Evolutionary conservation across 805 yeast species (phyloP), one percentile per base, ranked within the genome.

Genomic region (Helenozyma rhizophorensis): DNA sequence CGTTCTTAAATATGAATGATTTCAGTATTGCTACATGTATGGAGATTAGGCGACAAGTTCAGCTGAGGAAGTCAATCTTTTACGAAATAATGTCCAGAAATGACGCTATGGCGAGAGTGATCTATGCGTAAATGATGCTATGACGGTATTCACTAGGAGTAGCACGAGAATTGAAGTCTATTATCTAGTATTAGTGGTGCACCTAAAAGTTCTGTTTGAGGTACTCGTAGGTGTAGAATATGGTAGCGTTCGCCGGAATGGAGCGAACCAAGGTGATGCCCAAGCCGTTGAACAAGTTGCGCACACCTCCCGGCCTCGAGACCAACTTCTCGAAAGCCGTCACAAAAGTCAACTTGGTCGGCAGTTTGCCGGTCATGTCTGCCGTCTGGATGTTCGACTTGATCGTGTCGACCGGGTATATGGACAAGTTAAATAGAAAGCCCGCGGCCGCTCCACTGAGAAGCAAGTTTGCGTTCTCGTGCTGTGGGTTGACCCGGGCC

Each of bases 381-480:
- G 60, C 67, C 0, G 88, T 81, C 61, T 90, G 97, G 64, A 88
- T 80, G 32, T 83, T 76, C 3, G 90, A 80, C 60, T 90, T 90
- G 36, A 90, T 72, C 1, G 97, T 87, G 54, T 90, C 97, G 1
- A 87, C 83, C 0, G 97, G 97, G 58, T 81, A 90, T 30, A 84
- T 67, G 5, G 88, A 75, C 6, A 81, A 64, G 52, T 90, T 88
- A 58, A 86, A 89, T 13, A 80, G 70, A 5, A 88, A 55, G 18
- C 97, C 97, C 0, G 97, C 95, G 32, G 72, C 52, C 0, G 95
- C 96, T 32, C 97, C 97, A 37, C 94, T 81, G 1, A 70, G 37
- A 43, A 89, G 61, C 14, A 80, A 56, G 46, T 83, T 85, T 42
- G 71, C 51, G 3, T 75, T 47, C 26, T 25, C 53, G 34, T 36